These are phyloP conservation scores for Ophiostoma angusticollis DNA, from an alignment of 2,329 filamentous ascomycete species.

Conservation along the genomic window DNA sequence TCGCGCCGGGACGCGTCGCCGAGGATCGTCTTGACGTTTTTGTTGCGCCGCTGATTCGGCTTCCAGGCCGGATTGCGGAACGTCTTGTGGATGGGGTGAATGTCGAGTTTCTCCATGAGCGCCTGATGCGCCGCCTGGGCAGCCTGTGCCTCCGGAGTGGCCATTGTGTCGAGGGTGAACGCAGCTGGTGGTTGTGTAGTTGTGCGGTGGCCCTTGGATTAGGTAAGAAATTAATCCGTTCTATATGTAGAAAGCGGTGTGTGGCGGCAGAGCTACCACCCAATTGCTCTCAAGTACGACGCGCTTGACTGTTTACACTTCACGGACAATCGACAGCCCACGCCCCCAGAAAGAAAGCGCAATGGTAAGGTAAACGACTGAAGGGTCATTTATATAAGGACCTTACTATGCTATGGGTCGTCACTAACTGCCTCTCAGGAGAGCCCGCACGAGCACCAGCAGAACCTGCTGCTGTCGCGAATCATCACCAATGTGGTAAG, in stretches of 20 bases:
- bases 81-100: slow-evolving; percentile 70
- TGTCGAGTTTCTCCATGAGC: slow-evolving; percentile 84
- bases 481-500: slow-evolving; percentile 96
- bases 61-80: slow-evolving; percentile 90
- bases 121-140: slow-evolving; percentile 71
- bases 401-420: too few species aligned
- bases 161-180: too few species aligned
- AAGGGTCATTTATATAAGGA: too few species aligned
- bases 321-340: too few species aligned
- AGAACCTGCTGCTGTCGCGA: slow-evolving; percentile 80
- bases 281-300: too few species aligned
- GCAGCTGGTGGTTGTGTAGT: neutral
- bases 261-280: neutral
- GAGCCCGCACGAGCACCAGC: slow-evolving; percentile 94
- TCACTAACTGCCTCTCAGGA: slow-evolving; percentile 41
- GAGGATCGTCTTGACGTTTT: slow-evolving; percentile 94
- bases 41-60: slow-evolving; percentile 90
- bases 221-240: too few species aligned
- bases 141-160: slow-evolving; percentile 53
- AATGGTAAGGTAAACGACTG: slow-evolving; percentile 7
- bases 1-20: slow-evolving; percentile 80
- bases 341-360: too few species aligned
- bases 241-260: neutral
- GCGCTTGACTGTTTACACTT: too few species aligned
- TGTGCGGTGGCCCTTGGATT: neutral